Evolutionary conservation across 2,329 filamentous ascomycete genomes (phyloP).

Genomic region (Colletotrichum tabaci): DNA sequence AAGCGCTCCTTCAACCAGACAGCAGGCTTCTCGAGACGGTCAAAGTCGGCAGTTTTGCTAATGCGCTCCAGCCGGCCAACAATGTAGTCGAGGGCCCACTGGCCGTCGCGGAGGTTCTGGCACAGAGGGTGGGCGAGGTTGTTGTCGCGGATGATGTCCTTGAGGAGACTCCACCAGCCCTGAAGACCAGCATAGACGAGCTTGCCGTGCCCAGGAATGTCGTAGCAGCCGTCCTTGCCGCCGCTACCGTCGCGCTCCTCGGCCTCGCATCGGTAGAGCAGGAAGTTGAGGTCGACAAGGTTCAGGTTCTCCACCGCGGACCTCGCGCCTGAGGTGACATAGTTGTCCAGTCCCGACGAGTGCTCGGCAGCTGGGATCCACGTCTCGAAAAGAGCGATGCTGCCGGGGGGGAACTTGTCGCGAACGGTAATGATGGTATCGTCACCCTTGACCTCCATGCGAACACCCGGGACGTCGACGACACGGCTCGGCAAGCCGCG

Average conservation of each 20-base stretch:
- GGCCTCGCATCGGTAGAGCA: slow-evolving; percentile 91
- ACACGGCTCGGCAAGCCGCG: slow-evolving; percentile 89
- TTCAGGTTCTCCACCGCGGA: slow-evolving; percentile 82
- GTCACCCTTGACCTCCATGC: slow-evolving; percentile 78
- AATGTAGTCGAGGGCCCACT: slow-evolving; percentile 94
- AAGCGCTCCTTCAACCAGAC: slow-evolving; percentile 89
- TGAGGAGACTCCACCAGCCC: slow-evolving; percentile 96
- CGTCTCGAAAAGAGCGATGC: slow-evolving; percentile 95
- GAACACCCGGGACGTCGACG: slow-evolving; percentile 80
- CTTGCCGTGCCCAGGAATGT: slow-evolving; percentile 85
- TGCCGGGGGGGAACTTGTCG: slow-evolving; percentile 90
- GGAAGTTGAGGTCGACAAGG: slow-evolving; percentile 89
- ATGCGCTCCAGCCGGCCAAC: slow-evolving; percentile 83
- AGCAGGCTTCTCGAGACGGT: slow-evolving; percentile 75
- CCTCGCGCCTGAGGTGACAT: slow-evolving; percentile 85
- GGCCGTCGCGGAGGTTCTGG: slow-evolving; percentile 90
- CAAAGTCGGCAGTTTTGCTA: slow-evolving; percentile 73
- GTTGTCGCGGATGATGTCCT: slow-evolving; percentile 88
- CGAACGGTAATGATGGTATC: slow-evolving; percentile 86
- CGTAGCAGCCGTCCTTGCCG: slow-evolving; percentile 89
- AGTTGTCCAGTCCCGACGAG: slow-evolving; percentile 85
- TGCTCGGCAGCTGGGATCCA: slow-evolving; percentile 94
- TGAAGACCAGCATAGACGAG: slow-evolving; percentile 97
- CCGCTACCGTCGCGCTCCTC: slow-evolving; percentile 86
- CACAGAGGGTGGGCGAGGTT: slow-evolving; percentile 94